phyloP scores from a whole-genome alignment of 108 stramenopile species.

The Skeletonema costatum region DNA sequence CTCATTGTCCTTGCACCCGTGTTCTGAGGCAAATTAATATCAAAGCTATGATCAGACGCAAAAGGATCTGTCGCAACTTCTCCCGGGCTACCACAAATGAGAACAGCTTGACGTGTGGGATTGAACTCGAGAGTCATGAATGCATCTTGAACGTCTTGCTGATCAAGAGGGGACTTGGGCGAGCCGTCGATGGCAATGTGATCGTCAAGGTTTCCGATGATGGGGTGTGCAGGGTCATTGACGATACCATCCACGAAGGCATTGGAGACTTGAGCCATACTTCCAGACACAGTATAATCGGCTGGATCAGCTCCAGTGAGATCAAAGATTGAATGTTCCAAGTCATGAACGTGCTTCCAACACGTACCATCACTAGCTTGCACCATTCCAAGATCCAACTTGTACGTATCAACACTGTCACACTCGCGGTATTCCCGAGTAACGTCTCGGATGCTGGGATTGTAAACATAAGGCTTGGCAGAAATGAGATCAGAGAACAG shows the following conservation, averaged over 20 bases:
- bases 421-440: constrained; percentile 9
- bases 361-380: constrained; percentile 22
- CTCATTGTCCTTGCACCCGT: background rate
- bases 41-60: background rate
- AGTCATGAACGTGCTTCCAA: constrained; percentile 37
- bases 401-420: constrained; percentile 2
- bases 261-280: constrained; percentile 1
- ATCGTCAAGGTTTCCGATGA: constrained; percentile 2
- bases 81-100: constrained; percentile 50
- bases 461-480: constrained; percentile 14
- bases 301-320: constrained; percentile 18
- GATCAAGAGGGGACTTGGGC: background rate
- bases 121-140: constrained; percentile 7
- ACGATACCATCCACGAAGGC: background rate
- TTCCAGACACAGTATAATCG: constrained; percentile 6
- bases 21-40: constrained; percentile 3
- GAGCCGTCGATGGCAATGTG: constrained; percentile 3
- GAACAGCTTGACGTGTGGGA: constrained; percentile 8
- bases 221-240: background rate
- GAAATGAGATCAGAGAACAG: constrained; percentile 29
- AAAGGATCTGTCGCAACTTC: constrained; percentile 43
- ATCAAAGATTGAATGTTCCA: constrained; percentile 34
- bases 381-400: constrained; percentile 19
- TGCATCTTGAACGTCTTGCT: constrained; percentile 6
- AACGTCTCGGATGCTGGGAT: constrained; percentile 37